Evolutionary conservation across 768 basidiomycete species (phyloP).

Genomic region (Termitomyces sp.): DNA sequence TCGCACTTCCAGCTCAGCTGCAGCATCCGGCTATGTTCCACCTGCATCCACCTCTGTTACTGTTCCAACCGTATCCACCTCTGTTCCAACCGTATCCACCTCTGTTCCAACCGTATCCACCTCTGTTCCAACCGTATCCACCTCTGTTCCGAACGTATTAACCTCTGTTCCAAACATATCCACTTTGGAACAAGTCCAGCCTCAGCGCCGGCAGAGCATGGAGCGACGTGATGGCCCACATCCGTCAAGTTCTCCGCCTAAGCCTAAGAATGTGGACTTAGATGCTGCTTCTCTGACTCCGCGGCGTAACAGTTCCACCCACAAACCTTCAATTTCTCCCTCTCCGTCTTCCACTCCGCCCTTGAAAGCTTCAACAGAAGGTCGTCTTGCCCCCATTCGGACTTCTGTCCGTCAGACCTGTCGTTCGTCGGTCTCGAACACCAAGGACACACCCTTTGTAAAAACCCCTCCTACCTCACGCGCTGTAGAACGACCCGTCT

Average conservation of each 20-base stretch:
- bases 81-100: slow-evolving; percentile 21
- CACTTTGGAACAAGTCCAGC: slow-evolving; percentile 37
- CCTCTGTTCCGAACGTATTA: slow-evolving; percentile 16
- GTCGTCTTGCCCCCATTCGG: slow-evolving; percentile 20
- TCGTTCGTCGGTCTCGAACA: slow-evolving; percentile 23
- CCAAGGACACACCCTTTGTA: slow-evolving; percentile 8
- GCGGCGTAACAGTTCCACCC: slow-evolving; percentile 32
- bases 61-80: no score
- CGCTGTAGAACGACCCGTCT: slow-evolving; percentile 18
- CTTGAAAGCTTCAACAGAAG: slow-evolving; percentile 33
- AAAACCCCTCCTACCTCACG: slow-evolving; percentile 18
- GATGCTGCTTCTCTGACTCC: slow-evolving; percentile 39
- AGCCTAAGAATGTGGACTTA: slow-evolving; percentile 54
- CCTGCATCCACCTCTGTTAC: no score
- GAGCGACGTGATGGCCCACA: slow-evolving; percentile 48
- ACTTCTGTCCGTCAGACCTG: slow-evolving; percentile 17
- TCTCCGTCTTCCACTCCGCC: slow-evolving; percentile 34
- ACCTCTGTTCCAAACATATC: slow-evolving; percentile 43
- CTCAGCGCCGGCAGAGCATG: slow-evolving; percentile 42
- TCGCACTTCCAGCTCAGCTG: slow-evolving; percentile 34
- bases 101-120: slow-evolving; percentile 34
- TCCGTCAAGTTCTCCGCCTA: slow-evolving; percentile 56
- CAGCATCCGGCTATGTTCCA: slow-evolving; percentile 10
- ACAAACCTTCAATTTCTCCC: slow-evolving; percentile 36
- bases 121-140: no score